Evolutionary conservation across 129 eudicot species (phyloP).

Genomic region (Flaveria trinervia): DNA sequence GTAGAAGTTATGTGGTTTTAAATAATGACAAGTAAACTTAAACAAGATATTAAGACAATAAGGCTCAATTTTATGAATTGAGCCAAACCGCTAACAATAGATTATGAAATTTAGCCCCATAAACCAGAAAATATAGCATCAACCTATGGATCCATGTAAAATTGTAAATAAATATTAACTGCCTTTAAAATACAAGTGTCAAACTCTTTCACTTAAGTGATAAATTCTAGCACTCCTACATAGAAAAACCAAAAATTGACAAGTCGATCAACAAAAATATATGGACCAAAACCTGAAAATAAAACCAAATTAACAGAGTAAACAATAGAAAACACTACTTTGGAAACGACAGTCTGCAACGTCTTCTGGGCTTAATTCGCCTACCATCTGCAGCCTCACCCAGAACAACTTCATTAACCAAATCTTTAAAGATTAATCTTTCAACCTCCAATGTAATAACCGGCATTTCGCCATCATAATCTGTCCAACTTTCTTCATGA

Average conservation of each 20-base stretch:
- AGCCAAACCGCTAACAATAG: too few species aligned
- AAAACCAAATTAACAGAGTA: not conserved
- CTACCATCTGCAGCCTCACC: conserved; percentile 63
- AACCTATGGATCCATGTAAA: too few species aligned
- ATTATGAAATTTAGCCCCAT: too few species aligned
- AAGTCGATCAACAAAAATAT: conserved; percentile 8
- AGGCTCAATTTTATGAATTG: too few species aligned
- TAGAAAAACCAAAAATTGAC: conserved; percentile 15
- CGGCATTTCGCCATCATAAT: conserved; percentile 57
- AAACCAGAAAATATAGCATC: too few species aligned
- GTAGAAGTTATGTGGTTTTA: too few species aligned
- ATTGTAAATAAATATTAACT: not conserved
- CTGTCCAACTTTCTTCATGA: conserved; percentile 61
- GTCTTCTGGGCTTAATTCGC: conserved; percentile 46
- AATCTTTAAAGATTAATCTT: conserved; percentile 76
- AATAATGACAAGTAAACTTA: too few species aligned
- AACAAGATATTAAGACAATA: too few species aligned
- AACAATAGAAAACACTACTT: conserved; percentile 36
- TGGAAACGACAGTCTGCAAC: conserved; percentile 54
- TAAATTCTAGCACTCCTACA: conserved; percentile 29
- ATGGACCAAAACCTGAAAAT: conserved; percentile 14
- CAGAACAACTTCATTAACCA: conserved; percentile 70
- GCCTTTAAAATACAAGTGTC: conserved; percentile 33
- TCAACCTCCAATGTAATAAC: conserved; percentile 74
- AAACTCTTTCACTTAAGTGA: conserved; percentile 1